A percentile compares a stretch with the other conserved stretches of the same genome.
Evolutionary conservation across 768 basidiomycete genomes (phyloP).

Genomic region (Collybia mongolica): DNA sequence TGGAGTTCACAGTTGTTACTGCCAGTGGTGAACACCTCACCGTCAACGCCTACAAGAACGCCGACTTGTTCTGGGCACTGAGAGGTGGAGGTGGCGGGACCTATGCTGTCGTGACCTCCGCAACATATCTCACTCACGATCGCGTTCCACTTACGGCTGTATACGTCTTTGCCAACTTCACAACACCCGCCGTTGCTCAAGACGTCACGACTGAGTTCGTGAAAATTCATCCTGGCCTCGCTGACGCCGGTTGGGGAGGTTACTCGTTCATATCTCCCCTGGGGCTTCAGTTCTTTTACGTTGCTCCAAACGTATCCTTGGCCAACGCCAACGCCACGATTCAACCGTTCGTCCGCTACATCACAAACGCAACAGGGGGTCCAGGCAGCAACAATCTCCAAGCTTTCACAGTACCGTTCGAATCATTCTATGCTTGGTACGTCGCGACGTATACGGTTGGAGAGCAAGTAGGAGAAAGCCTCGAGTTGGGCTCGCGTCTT

Average conservation of each 20-base stretch:
- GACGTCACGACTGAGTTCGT: slow-evolving; percentile 33
- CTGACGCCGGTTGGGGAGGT: slow-evolving; percentile 46
- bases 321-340: slow-evolving; percentile 32
- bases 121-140: slow-evolving; percentile 44
- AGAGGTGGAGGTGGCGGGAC: slow-evolving; percentile 51
- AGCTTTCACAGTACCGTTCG: background rate
- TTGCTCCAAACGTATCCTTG: slow-evolving; percentile 33
- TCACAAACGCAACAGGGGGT: slow-evolving; percentile 20
- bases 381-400: slow-evolving; percentile 1
- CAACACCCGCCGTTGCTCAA: slow-evolving; percentile 24
- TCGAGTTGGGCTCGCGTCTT: slow-evolving; percentile 32
- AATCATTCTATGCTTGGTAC: slow-evolving; percentile 13
- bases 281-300: slow-evolving; percentile 19
- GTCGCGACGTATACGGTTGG: slow-evolving; percentile 1
- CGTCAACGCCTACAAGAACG: slow-evolving; percentile 37
- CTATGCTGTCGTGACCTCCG: slow-evolving; percentile 45
- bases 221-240: slow-evolving; percentile 30
- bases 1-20: slow-evolving; percentile 44
- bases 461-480: slow-evolving; percentile 19
- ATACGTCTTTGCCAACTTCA: slow-evolving; percentile 26
- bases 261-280: slow-evolving; percentile 22
- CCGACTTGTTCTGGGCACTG: slow-evolving; percentile 54
- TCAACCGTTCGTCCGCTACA: slow-evolving; percentile 28
- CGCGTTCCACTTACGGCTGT: slow-evolving; percentile 27
- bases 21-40: slow-evolving; percentile 37